A percentile compares a stretch with the other conserved stretches of the same genome.
Conservation (phyloP, 1,284 basidiomycete genomes). For the Pseudozyma sp. region DNA sequence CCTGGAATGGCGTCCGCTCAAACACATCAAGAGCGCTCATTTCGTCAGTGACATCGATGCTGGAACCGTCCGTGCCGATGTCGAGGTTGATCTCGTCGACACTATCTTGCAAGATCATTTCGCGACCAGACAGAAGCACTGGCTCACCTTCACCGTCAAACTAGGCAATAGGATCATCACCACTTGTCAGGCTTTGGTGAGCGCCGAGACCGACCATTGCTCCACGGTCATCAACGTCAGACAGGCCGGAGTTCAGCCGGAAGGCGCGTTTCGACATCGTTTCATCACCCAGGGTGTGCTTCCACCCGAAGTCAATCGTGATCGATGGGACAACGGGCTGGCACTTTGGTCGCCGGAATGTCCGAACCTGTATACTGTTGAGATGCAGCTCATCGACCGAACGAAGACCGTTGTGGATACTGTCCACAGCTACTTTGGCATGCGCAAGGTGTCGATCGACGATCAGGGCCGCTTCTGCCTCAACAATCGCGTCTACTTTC, state of each 20-base stretch:
- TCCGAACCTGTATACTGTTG: conserved; percentile 43
- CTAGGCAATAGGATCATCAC: conserved; percentile 6
- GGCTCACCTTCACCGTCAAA: conserved; percentile 16
- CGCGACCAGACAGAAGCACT: not conserved
- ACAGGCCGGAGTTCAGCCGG: conserved; percentile 18
- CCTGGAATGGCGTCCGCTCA: conserved; percentile 32
- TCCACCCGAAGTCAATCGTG: conserved; percentile 39
- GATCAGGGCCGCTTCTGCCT: conserved; percentile 46
- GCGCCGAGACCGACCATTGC: conserved; percentile 18
- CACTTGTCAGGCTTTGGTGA: conserved; percentile 7
- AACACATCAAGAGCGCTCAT: conserved; percentile 18
- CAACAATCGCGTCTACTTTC: conserved; percentile 54
- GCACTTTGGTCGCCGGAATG: conserved; percentile 52
- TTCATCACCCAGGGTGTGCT: conserved; percentile 21
- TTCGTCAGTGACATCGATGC: conserved; percentile 45
- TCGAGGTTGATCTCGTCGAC: conserved; percentile 16
- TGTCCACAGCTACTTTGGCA: conserved; percentile 50
- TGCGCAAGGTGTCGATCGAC: conserved; percentile 54
- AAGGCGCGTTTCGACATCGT: conserved; percentile 11
- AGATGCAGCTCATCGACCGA: conserved; percentile 15
- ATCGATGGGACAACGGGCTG: conserved; percentile 47
- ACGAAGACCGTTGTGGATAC: conserved; percentile 6
- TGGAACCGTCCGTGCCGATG: conserved; percentile 41
- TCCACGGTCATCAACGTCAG: conserved; percentile 29
- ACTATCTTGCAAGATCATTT: not conserved